phyloP scores from a whole-genome alignment of 2,329 filamentous ascomycete genomes.

The Bipolaris oryzae region DNA sequence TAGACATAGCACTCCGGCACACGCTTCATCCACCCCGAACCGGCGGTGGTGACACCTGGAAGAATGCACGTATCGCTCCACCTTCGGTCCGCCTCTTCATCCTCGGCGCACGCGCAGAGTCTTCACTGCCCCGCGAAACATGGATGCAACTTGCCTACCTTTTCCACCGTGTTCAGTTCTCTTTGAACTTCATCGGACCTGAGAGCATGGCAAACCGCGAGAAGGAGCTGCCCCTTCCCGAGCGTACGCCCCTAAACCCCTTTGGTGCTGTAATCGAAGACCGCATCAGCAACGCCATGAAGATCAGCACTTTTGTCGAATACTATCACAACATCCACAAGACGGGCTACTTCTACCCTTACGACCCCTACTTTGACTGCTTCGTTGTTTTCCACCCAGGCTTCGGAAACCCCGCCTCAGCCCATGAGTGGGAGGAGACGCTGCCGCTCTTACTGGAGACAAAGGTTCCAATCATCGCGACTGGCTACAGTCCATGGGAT shows the following conservation, averaged over 20 bases:
- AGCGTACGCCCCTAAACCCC: slow-evolving; percentile 82
- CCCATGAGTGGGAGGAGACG: slow-evolving; percentile 92
- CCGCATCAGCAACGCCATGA: slow-evolving; percentile 84
- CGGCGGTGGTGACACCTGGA: slow-evolving; percentile 75
- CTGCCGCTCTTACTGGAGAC: slow-evolving; percentile 90
- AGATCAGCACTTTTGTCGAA: slow-evolving; percentile 96
- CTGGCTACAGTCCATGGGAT: slow-evolving; percentile 94
- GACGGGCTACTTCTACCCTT: slow-evolving; percentile 87
- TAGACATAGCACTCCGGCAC: slow-evolving; percentile 76
- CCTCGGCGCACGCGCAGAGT: slow-evolving; percentile 94
- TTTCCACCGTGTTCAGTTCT: slow-evolving; percentile 89
- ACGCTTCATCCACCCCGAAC: slow-evolving; percentile 85
- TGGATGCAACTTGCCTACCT: slow-evolving; percentile 95
- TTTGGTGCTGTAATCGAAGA: slow-evolving; percentile 96
- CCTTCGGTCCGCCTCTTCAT: slow-evolving; percentile 92
- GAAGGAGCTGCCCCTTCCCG: slow-evolving; percentile 86
- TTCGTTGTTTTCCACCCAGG: slow-evolving; percentile 98
- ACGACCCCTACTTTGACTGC: slow-evolving; percentile 97
- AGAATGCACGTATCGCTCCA: slow-evolving; percentile 80
- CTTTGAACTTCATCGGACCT: slow-evolving; percentile 92
- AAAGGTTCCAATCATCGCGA: slow-evolving; percentile 91
- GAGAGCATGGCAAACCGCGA: slow-evolving; percentile 96
- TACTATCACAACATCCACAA: slow-evolving; percentile 97
- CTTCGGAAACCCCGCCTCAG: slow-evolving; percentile 88
- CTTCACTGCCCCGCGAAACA: slow-evolving; percentile 87